Base-by-base conservation (phyloP, 768 basidiomycete genomes). In the Lactarius hengduanensis region DNA sequence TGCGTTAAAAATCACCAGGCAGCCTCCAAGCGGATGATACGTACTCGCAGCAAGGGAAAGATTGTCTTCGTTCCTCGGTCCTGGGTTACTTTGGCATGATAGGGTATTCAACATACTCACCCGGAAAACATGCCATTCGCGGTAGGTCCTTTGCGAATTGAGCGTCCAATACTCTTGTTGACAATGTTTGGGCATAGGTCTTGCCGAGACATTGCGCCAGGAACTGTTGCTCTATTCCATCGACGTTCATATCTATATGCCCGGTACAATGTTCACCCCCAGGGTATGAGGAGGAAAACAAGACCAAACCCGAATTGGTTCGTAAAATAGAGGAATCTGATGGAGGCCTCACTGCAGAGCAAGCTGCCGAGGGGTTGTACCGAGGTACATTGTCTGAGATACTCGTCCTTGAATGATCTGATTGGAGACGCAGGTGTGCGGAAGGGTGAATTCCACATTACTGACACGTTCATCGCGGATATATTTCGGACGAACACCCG, bases 41-140 rank as follows among this genome's bases (percentile, higher is more conserved):
- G 80, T 59, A 76, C 82, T n/a, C 78, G 80, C 40, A 75, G 78
- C 26, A 82, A 84, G 66, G 84, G 89, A 26, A 92, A 90, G 73
- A 87, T 94, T 45, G 80, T 91, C 20, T 84, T 96, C 47, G 84
- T 92, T 87, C 86, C 1, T 93, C 91, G 0, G 84, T 87, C 6
- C 76, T 94, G 13, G 90, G 87, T 1, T 86, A 87, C 71, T 87
- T 93, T 80, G 82, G 85, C 2, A 84, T 94, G 62, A 77, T 90
- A 3, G 94, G 95, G 0, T 96, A 87, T 71, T 80, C 88, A 1
- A 84, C 86, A 1, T 96, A 96, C 75, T 80, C 90, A 0, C 92
- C 94, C 0, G 89, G 86, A 11, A 96, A 96, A 74, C 89, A 91
- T 71, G 95, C 95, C 9, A 74, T 96, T 7, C 79, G 92, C 77